A percentile compares a stretch with the other conserved stretches of the same genome.
phyloP scores from a whole-genome alignment of 306 rosid species.

The Trichosanthes truncata region DNA sequence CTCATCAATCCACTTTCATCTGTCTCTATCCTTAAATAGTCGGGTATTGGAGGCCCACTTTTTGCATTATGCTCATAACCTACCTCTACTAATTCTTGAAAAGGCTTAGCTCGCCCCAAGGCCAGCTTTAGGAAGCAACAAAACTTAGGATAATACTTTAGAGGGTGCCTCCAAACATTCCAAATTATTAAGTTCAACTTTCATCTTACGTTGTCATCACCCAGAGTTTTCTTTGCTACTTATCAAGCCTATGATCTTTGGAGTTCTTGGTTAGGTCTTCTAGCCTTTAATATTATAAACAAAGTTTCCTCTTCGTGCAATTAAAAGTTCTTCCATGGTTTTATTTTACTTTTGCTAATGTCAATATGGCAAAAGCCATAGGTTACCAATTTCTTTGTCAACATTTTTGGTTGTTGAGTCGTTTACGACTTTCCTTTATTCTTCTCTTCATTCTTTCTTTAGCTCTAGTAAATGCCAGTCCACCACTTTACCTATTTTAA shows the following conservation, averaged over 20 bases:
- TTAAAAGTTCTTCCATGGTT: not conserved
- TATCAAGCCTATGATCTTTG: not conserved
- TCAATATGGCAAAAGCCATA: not conserved
- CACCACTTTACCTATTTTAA: not conserved
- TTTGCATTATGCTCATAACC: not conserved
- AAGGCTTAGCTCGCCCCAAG: no score
- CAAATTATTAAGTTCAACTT: not conserved
- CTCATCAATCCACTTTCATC: not conserved
- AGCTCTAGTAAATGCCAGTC: not conserved
- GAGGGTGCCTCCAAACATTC: not conserved
- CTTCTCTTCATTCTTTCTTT: not conserved
- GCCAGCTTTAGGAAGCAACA: not conserved
- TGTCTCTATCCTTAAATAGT: not conserved
- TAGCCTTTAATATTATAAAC: not conserved
- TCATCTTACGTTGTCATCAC: not conserved
- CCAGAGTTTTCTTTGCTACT: not conserved
- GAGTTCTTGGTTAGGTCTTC: not conserved
- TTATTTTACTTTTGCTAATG: not conserved
- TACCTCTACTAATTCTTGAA: not conserved
- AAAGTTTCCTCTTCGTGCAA: not conserved
- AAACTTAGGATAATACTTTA: not conserved
- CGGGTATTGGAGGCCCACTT: not conserved
- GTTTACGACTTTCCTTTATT: slow-evolving; percentile 1
- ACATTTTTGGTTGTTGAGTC: not conserved
- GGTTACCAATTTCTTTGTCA: not conserved